Percentiles rank a stretch among this genome's conserved stretches.
These are phyloP conservation scores for Exophiala spinifera DNA, from an alignment of 2,329 filamentous ascomycete species.

Conservation along the genomic window DNA sequence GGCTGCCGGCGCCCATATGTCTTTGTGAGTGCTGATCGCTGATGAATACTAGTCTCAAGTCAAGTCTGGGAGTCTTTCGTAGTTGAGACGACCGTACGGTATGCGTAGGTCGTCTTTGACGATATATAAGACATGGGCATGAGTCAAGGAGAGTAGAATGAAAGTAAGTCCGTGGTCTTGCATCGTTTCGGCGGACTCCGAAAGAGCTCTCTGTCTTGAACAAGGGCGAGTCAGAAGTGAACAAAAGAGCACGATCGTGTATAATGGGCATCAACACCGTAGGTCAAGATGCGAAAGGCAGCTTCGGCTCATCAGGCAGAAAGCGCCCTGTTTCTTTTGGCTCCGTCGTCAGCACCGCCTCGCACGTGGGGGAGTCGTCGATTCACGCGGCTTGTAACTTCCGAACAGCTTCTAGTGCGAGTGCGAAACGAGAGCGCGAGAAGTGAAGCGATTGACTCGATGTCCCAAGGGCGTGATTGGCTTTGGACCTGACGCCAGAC, in stretches of 20 bases:
- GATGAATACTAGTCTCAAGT: neutral
- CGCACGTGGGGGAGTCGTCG: neutral
- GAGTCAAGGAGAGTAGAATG: too few species aligned
- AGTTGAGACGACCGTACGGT: too few species aligned
- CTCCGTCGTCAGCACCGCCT: neutral
- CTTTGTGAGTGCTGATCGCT: neutral
- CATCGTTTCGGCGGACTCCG: neutral
- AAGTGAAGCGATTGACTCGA: neutral
- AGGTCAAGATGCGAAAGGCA: neutral
- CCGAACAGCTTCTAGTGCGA: neutral
- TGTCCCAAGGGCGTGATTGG: neutral
- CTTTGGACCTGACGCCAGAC: neutral
- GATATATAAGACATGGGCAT: too few species aligned
- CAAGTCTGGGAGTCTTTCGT: neutral
- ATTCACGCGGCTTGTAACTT: neutral
- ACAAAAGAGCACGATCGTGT: neutral
- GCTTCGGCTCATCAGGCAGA: neutral
- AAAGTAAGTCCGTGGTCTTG: neutral
- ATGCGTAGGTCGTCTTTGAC: too few species aligned
- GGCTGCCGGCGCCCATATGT: conserved; percentile 4
- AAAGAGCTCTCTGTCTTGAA: neutral
- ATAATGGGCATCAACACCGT: too few species aligned
- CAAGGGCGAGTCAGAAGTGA: neutral
- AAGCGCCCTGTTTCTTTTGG: neutral
- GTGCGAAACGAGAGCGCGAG: neutral